Base-by-base conservation (phyloP, 1,139 yeast genomes). In the Zygosaccharomyces sapae region DNA sequence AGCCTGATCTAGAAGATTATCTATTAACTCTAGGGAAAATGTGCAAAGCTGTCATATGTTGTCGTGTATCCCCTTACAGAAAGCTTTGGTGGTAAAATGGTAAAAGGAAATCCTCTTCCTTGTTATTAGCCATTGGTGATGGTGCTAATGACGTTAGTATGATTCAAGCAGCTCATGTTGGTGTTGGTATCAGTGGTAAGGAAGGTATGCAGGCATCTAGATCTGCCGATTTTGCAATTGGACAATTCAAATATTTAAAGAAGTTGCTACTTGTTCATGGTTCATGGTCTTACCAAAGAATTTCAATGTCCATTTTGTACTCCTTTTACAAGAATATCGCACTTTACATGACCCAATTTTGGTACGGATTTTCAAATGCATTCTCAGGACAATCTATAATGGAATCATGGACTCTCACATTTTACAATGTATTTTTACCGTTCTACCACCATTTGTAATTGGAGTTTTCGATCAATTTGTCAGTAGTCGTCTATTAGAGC, bases 121-220 rank as follows among this genome's bases (percentile, higher is more conserved):
- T 92, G 59, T 70, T 94, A 22, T 73, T 94, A 52, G 97, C 98
- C 0, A 86, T 92, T 63, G 99, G 99, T 45, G 99, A 92, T 70
- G 99, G 98, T 57, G 97, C 98, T 3, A 92, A 92, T 63, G 99
- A 92, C 71, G 98, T 92, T 27, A 86, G 96, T 38, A 92, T 92
- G 99, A 92, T 92, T 57, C 98, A 92, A 68, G 97, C 97, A 10
- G 98, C 98, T 0, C 96, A 92, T 67, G 96, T 92, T 44, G 99
- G 99, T 51, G 95, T 92, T 39, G 99, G 99, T 64, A 92, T 92
- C 56, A 87, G 94, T 62, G 99, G 99, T 58, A 86, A 88, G 87
- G 98, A 94, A 70, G 99, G 99, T 58, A 90, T 90, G 89, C 99
- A 94, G 68, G 98, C 98, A 6, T 97, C 98, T 0, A 77, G 98